A percentile compares a stretch with the other conserved stretches of the same genome.
Evolutionary conservation across 257 asterid genomes (phyloP).

Genomic region (Vinca minor): DNA sequence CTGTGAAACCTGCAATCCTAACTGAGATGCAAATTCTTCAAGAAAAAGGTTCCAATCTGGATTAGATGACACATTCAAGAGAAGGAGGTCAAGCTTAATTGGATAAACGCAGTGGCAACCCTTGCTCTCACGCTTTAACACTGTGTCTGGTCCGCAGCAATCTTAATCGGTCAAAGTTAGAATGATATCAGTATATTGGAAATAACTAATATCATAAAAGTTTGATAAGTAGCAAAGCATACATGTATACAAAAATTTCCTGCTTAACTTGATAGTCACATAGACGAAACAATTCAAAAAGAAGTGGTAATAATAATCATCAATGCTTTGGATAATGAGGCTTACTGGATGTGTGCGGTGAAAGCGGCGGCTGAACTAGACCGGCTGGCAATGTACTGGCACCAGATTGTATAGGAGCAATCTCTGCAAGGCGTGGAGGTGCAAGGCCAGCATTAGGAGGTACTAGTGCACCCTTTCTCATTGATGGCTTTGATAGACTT

Average conservation of each 20-base stretch:
- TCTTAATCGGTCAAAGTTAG: slow-evolving; percentile 37
- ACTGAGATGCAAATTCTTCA: slow-evolving; percentile 65
- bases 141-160: slow-evolving; percentile 83
- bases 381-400: slow-evolving; percentile 55
- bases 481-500: slow-evolving; percentile 37
- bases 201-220: background rate
- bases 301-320: background rate
- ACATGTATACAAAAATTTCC: background rate
- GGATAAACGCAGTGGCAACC: slow-evolving; percentile 87
- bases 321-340: background rate
- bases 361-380: slow-evolving; percentile 79
- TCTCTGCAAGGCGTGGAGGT: slow-evolving; percentile 34
- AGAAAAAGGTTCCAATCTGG: slow-evolving; percentile 75
- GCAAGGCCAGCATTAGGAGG: slow-evolving; percentile 37
- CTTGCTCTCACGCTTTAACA: slow-evolving; percentile 62
- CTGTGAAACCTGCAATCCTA: slow-evolving; percentile 62
- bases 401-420: slow-evolving; percentile 53
- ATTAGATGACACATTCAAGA: slow-evolving; percentile 68
- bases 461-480: slow-evolving; percentile 41
- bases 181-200: slow-evolving; percentile 7
- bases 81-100: slow-evolving; percentile 76
- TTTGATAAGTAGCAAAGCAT: background rate
- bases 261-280: background rate
- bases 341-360: slow-evolving; percentile 73
- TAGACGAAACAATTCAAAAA: background rate